A percentile compares a stretch with the other conserved stretches of the same genome.
phyloP scores from a whole-genome alignment of 164 flowering plant species.

The Vitis labrusca region DNA sequence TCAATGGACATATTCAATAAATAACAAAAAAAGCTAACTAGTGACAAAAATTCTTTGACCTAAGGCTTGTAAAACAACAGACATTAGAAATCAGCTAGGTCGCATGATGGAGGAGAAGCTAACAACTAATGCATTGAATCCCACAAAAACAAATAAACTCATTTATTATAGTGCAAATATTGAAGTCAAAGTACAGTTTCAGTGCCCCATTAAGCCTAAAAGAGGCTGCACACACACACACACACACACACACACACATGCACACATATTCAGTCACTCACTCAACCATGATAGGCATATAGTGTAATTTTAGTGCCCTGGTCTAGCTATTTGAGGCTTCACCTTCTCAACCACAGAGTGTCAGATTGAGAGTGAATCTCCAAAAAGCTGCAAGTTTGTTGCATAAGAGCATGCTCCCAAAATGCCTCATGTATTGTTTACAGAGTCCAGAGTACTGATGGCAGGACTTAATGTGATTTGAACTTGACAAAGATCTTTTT shows the following conservation, averaged over 20 bases:
- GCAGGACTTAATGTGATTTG: not conserved
- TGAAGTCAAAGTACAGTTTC: too few relatives aligned
- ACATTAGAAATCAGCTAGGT: not conserved
- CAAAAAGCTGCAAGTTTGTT: not conserved
- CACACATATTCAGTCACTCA: too few relatives aligned
- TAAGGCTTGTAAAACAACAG: not conserved
- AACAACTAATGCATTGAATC: not conserved
- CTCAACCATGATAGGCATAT: too few relatives aligned
- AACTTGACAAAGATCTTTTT: not conserved
- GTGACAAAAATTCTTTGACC: not conserved
- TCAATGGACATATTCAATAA: not conserved
- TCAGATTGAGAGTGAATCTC: not conserved
- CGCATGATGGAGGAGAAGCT: not conserved
- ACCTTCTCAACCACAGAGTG: not conserved
- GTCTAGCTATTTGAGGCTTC: too few relatives aligned
- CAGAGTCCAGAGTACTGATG: not conserved
- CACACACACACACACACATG: too few relatives aligned
- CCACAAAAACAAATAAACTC: too few relatives aligned
- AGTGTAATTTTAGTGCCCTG: too few relatives aligned
- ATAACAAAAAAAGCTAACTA: not conserved
- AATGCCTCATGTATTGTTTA: not conserved
- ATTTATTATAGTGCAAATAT: too few relatives aligned
- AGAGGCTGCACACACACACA: too few relatives aligned
- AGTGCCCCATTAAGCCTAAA: too few relatives aligned
- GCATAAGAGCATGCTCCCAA: not conserved